Conservation (phyloP, 2,329 filamentous ascomycete species). For the Chaetomium sp. region DNA sequence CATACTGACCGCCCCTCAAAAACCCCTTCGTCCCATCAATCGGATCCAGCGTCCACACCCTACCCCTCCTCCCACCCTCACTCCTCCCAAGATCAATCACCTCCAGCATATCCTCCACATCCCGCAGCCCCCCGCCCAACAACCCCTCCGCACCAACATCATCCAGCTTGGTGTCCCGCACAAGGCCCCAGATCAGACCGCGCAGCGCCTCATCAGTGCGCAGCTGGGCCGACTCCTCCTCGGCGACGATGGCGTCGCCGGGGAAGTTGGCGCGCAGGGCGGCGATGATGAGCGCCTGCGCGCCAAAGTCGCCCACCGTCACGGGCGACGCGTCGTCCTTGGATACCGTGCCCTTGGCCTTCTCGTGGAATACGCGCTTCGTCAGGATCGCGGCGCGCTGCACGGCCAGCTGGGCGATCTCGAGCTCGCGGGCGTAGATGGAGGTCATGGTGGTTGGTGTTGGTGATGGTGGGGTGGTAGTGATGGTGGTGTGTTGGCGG, state of each 20-base stretch:
- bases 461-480: background rate
- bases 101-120: conserved; percentile 66
- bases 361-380: conserved; percentile 47
- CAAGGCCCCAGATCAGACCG: conserved; percentile 52
- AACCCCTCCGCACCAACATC: conserved; percentile 65
- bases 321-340: conserved; percentile 46
- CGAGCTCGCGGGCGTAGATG: conserved; percentile 70
- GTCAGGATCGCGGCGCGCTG: conserved; percentile 65
- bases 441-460: conserved; percentile 8
- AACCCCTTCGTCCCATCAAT: conserved; percentile 99
- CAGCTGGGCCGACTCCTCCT: conserved; percentile 56
- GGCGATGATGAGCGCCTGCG: conserved; percentile 58
- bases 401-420: conserved; percentile 80
- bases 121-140: conserved; percentile 64
- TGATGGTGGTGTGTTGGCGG: background rate
- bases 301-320: conserved; percentile 62
- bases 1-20: conserved; percentile 93
- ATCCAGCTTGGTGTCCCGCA: conserved; percentile 61
- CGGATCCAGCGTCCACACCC: conserved; percentile 95
- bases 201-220: conserved; percentile 48
- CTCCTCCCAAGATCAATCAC: conserved; percentile 70
- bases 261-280: conserved; percentile 57
- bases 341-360: conserved; percentile 30
- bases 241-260: conserved; percentile 56
- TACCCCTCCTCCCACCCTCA: conserved; percentile 69